Base-by-base conservation (phyloP, 73 alveolate genomes). In the Paramecium primaurelia region DNA sequence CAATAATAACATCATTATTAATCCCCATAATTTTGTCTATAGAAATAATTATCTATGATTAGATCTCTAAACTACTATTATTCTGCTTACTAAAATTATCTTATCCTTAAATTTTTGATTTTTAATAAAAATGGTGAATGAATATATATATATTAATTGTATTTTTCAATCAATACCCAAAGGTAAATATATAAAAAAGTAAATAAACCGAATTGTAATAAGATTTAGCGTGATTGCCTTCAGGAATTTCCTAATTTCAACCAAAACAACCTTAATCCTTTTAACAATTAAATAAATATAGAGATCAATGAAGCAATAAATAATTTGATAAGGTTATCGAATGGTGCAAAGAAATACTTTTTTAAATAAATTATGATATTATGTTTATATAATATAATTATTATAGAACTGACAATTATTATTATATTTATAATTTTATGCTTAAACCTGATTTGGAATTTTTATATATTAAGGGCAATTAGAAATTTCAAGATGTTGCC, bases 401-500 rank as follows among this genome's bases (percentile, higher is more conserved):
- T 49, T 16, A 49, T 49, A 49, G 59, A 49, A 49, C 59, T 49
- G 59, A 12, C 8, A 49, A 49, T 49, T 16, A 54, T 54, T 54
- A 54, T 54, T 54, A 54, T 54, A n/a, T 32, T 64, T 64, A 2
- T 64, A 64, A 11, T 64, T 32, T 28, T 4, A 64, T 64, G 84
- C 84, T 64, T 9, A 64, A 64, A 64, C 84, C 84, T 75, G 88
- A 36, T 25, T 38, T 75, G 10, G 88, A 75, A 16, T 75, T 42
- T 30, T 42, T 75, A 2, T 36, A 38, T 38, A 42, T 75, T 12
- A 75, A 42, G 40, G 88, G 88, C 58, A 75, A 75, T 20, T 12
- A 34, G 40, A 75, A 75, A 42, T 75, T 75, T 75, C 40, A 75
- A 38, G 88, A 75, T 30, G 60, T 75, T 30, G 38, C 38, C 38